Percentiles rank a stretch among this genome's conserved stretches.
Conservation (phyloP, 208 protist species). For the Wallacemonas sp. region DNA sequence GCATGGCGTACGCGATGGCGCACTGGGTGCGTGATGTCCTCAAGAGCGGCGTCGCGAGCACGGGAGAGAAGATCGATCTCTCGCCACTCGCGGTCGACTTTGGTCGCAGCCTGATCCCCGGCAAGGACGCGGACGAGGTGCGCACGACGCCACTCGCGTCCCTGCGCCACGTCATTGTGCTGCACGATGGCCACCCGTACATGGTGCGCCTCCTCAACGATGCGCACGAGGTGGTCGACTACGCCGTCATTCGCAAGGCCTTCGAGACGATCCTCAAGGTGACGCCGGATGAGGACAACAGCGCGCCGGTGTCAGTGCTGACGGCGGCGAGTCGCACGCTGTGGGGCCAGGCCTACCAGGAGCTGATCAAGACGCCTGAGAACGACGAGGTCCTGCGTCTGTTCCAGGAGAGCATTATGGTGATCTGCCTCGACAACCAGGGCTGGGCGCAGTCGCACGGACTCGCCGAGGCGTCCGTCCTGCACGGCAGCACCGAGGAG, state of each 20-base stretch:
- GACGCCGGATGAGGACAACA: constrained; percentile 80
- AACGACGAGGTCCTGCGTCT: constrained; percentile 69
- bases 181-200: constrained; percentile 84
- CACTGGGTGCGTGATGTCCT: constrained; percentile 49
- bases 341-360: constrained; percentile 80
- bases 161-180: constrained; percentile 76
- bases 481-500: constrained; percentile 78
- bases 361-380: constrained; percentile 74
- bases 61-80: constrained; percentile 39
- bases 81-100: constrained; percentile 73
- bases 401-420: constrained; percentile 73
- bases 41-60: constrained; percentile 17
- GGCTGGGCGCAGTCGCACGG: constrained; percentile 44
- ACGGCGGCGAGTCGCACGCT: constrained; percentile 73
- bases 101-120: constrained; percentile 72
- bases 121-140: constrained; percentile 55
- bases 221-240: constrained; percentile 39
- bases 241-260: constrained; percentile 51
- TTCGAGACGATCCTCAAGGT: constrained; percentile 80
- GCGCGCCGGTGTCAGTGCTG: constrained; percentile 79
- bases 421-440: constrained; percentile 76
- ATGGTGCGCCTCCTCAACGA: constrained; percentile 74
- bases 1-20: constrained; percentile 63
- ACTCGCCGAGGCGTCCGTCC: constrained; percentile 47
- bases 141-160: constrained; percentile 62